These are phyloP conservation scores for Aphanomyces invadans DNA, from an alignment of 352 stramenopile genomes.

Conservation along the genomic window DNA sequence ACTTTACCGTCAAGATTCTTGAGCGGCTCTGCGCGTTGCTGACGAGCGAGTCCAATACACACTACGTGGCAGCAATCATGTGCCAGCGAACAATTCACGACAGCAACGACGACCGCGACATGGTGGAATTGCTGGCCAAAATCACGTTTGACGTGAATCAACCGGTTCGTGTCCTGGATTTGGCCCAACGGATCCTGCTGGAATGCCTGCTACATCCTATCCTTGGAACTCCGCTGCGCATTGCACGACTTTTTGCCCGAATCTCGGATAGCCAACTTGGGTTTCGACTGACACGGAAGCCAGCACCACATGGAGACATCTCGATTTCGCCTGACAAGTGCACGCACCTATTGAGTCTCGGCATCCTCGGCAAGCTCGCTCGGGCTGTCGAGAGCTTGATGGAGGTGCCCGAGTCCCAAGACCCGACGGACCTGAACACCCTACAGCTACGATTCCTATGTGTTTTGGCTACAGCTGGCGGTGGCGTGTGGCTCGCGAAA, in stretches of 20 bases:
- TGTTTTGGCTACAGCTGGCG: conserved; percentile 1
- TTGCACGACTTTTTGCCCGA: background rate
- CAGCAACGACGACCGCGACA: background rate
- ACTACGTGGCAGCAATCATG: conserved; percentile 1
- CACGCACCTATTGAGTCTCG: background rate
- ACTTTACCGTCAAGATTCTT: conserved; percentile 10
- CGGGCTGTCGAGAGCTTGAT: background rate
- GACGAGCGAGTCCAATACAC: background rate
- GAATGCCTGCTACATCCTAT: background rate
- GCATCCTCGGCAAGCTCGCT: background rate
- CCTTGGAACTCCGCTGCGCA: background rate
- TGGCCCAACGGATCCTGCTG: conserved; percentile 1
- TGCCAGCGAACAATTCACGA: background rate
- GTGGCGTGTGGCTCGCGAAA: background rate
- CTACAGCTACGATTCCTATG: conserved; percentile 13
- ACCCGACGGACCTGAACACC: background rate
- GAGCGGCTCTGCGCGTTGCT: background rate
- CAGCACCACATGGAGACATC: background rate
- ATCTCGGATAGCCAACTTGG: background rate
- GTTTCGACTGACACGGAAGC: background rate
- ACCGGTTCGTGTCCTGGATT: background rate
- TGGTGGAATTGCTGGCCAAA: background rate
- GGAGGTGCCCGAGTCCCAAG: background rate
- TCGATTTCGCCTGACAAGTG: background rate
- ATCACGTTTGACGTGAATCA: background rate